A percentile compares a stretch with the other conserved stretches of the same genome.
These are phyloP conservation scores for Cicer chorassanicum DNA, from an alignment of 306 rosid genomes.

Conservation along the genomic window DNA sequence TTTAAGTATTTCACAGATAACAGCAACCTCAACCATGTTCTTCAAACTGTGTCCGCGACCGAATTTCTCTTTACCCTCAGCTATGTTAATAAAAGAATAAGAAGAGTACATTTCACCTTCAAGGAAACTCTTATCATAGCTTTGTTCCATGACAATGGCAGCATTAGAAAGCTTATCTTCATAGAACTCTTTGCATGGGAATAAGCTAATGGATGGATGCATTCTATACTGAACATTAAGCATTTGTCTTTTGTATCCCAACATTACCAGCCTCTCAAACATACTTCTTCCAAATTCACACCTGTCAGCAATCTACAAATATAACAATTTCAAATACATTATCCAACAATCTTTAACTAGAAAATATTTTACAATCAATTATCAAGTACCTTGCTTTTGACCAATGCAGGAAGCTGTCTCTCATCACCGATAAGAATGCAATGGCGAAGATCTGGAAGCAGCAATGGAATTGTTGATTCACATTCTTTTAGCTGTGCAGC, in stretches of 20 bases:
- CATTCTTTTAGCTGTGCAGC: slow-evolving; percentile 67
- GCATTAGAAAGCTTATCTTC: slow-evolving; percentile 43
- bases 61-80: slow-evolving; percentile 52
- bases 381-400: slow-evolving; percentile 59
- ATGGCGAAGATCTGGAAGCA: slow-evolving; percentile 45
- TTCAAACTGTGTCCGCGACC: slow-evolving; percentile 37
- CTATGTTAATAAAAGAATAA: slow-evolving; percentile 49
- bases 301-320: slow-evolving; percentile 41
- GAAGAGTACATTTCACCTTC: slow-evolving; percentile 42
- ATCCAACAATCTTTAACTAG: background rate
- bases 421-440: slow-evolving; percentile 65
- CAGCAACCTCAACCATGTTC: slow-evolving; percentile 62
- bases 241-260: slow-evolving; percentile 45
- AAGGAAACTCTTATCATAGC: slow-evolving; percentile 42
- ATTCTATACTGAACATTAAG: slow-evolving; percentile 57
- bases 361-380: background rate
- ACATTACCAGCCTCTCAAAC: slow-evolving; percentile 50
- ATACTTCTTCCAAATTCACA: slow-evolving; percentile 56
- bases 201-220: slow-evolving; percentile 59
- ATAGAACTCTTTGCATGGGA: slow-evolving; percentile 54
- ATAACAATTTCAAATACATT: background rate
- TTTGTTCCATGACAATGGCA: slow-evolving; percentile 25
- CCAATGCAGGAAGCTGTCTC: slow-evolving; percentile 64
- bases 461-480: slow-evolving; percentile 61
- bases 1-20: slow-evolving; percentile 50